These are phyloP conservation scores for Pseudogymnoascus sp. DNA, from an alignment of 2,329 filamentous ascomycete genomes.

Conservation along the genomic window DNA sequence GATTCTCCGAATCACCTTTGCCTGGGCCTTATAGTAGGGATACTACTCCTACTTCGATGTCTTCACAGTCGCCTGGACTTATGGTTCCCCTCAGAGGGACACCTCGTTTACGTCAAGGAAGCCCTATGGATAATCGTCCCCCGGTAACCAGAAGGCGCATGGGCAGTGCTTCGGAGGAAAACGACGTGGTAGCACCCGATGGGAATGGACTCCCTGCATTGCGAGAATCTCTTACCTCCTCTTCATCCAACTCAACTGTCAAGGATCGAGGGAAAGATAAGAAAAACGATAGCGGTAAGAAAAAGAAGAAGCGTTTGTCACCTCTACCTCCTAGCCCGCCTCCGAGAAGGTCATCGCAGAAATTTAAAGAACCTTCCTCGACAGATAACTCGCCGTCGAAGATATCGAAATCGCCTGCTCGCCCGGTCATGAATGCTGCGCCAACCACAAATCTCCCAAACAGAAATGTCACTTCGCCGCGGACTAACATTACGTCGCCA, in stretches of 20 bases:
- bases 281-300: conserved; percentile 24
- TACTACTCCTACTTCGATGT: conserved; percentile 72
- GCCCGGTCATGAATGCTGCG: conserved; percentile 25
- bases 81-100: conserved; percentile 38
- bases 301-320: conserved; percentile 40
- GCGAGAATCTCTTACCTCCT: conserved; percentile 64
- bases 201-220: conserved; percentile 57
- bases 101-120: conserved; percentile 44
- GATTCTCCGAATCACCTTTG: conserved; percentile 64
- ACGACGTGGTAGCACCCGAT: conserved; percentile 41
- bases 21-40: conserved; percentile 68
- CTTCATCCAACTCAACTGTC: conserved; percentile 65
- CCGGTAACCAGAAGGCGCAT: conserved; percentile 54
- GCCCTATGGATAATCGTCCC: conserved; percentile 50
- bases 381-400: conserved; percentile 38
- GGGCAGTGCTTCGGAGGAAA: conserved; percentile 49
- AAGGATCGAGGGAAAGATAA: conserved; percentile 45
- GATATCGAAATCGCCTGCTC: conserved; percentile 29
- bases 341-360: conserved; percentile 55
- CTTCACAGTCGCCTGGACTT: conserved; percentile 64
- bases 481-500: conserved; percentile 28
- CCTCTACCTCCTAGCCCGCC: conserved; percentile 54
- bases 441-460: conserved; percentile 16
- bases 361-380: conserved; percentile 37
- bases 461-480: conserved; percentile 27